Base-by-base conservation (phyloP, 148 eudicot species). In the Camellia sinensis region DNA sequence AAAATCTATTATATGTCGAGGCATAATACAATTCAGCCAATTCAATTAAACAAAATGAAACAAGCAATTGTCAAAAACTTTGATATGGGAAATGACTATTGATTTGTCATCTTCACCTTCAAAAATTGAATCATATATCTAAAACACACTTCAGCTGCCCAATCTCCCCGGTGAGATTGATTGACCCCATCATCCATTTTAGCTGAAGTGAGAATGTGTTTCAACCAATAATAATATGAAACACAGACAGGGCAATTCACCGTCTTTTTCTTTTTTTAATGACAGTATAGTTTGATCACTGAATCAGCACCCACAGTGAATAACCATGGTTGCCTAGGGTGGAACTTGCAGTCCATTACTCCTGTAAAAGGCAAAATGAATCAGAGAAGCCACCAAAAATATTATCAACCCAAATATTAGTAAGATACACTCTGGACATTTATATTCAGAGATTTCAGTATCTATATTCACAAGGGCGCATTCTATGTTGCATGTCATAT, bases 291-390 rank as follows among this genome's bases (percentile, higher is more conserved):
- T 81, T 79, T 88, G 73, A 91, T 86, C 72, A 89, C 85, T 54
- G 90, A 86, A 79, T 91, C 90, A 66, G 90, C 89, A 65, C 94
- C 92, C 0, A 92, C 94, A 50, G 94, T 89, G 82, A 91, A 91
- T 80, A 91, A 81, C 94, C 94, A 91, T 44, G 94, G 94, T 77
- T 91, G 94, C 78, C 85, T 86, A 13, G 94, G 94, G 71, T 91
- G 94, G 79, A 91, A 91, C 79, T 89, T 86, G 83, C 90, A 86
- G 81, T 91, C 94, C 77, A 91, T 40, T 56, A 91, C 82, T 63
- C 91, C 94, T 91, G 88, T 71, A 83, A 69, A 21, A 46, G n/a
- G n/a, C n/a, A n/a, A n/a, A n/a, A n/a, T n/a, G n/a, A n/a, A n/a
- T n/a, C n/a, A n/a, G n/a, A n/a, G n/a, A n/a, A n/a, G n/a, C n/a